Evolutionary conservation across 805 yeast species (phyloP), one percentile per base, ranked within the genome.

Genomic region (Torulaspora gathmanii): DNA sequence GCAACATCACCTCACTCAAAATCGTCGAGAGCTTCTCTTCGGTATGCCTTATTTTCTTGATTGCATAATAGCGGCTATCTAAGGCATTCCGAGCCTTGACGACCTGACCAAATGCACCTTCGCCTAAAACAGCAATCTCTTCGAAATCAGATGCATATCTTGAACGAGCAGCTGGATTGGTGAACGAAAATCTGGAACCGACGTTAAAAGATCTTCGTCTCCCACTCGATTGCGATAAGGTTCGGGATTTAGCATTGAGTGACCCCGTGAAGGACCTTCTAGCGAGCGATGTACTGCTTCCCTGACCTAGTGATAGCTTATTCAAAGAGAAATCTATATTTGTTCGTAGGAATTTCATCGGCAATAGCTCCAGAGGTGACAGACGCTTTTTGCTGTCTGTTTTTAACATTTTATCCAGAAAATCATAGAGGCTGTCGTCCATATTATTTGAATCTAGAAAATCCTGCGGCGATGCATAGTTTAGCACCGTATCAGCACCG

Each of bases 21-120:
- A 93, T 83, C 4, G 84, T 78, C 19, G 95, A 82, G 34, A 93
- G 70, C 53, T 86, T 83, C 55, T 85, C 82, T 39, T 86, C 84
- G 2, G 83, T 77, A 55, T 93, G 96, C 46, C 83, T 79, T 40
- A 93, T 85, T 55, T 90, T 91, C 63, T 93, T 93, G 47, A 93
- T 80, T 0, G 99, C 99, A 64, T 93, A 93, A 55, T 86, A 86
- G 12, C 96, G 75, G 16, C 99, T 98, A 61, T 93, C 99, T 52
- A 93, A 75, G 47, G 90, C 78, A 62, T 90, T 91, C 49, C 99
- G 73, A 0, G 93, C 98, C 58, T 91, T 90, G n/a, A 93, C 96
- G 7, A 93, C 99, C 64, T 93, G 97, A 5, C 99, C 99, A 67
- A 85, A 93, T 0, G 95, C 99, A 31, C 99, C 99, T 55, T 82